Base-by-base conservation (phyloP, 2,329 filamentous ascomycete genomes). In the Ascomycota sp. region DNA sequence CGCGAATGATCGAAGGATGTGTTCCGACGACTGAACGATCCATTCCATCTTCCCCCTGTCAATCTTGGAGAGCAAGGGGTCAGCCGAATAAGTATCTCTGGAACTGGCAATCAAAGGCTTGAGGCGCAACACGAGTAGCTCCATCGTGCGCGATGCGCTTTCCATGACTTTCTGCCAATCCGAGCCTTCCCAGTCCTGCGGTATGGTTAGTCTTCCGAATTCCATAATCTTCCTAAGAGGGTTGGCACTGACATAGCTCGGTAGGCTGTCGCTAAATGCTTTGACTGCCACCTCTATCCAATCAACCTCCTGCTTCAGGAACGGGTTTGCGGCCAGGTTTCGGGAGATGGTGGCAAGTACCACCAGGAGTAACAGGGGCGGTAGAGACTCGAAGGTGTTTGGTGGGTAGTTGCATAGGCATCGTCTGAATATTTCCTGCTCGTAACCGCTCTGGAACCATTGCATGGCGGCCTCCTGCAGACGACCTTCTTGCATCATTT, bases 381-480 rank as follows among this genome's bases (percentile, higher is more conserved):
- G 68, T 33, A 77, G 50, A 26, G 62, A 61, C 36, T 61, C 61
- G 37, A 76, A 58, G 39, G 56, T 56, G 40, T 41, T 40, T 1
- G 56, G 49, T 4, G 51, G 49, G 35, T 54, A 55, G 5, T 50
- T 46, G 39, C 52, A 51, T 9, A 59, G 43, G 39, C 54, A 55
- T 26, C 51, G 52, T 26, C 64, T 59, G 49, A 76, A 78, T 34
- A 77, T 64, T 38, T 72, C 66, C 37, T 72, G 62, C 47, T 72
- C 65, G 27, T 66, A 62, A 11, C 62, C 64, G 41, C 64, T 65
- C 51, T 78, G 72, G 36, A 77, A 64, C 72, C 72, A 77, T 38
- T 66, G 65, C 36, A 76, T 62, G 47, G 74, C 62, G 30, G 68
- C 73, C 35, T 68, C 64, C 44, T 77, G 72, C 36, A 66, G 64